These are phyloP conservation scores for Diaporthe helianthi DNA, from an alignment of 2,329 filamentous ascomycete genomes.

Conservation along the genomic window DNA sequence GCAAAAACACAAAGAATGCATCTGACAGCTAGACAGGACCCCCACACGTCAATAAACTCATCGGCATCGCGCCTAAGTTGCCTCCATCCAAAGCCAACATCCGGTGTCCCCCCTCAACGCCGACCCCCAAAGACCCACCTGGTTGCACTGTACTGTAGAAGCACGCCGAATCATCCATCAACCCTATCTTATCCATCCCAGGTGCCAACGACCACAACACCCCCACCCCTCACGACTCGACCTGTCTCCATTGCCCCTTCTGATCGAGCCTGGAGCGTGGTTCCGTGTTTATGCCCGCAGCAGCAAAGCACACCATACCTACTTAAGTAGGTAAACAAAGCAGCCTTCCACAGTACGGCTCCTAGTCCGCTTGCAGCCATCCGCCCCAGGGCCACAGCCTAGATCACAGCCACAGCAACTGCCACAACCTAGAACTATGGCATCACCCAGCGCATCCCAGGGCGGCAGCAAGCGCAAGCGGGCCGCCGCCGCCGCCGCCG, in stretches of 20 bases:
- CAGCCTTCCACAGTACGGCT: constrained; percentile 5
- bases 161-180: constrained; percentile 28
- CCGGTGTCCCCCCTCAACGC: not conserved
- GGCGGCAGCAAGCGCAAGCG: constrained; percentile 80
- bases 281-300: not conserved
- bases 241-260: constrained; percentile 1
- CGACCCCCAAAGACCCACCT: constrained; percentile 4
- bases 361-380: constrained; percentile 6
- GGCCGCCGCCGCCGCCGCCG: constrained; percentile 58
- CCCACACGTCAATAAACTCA: not conserved
- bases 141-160: constrained; percentile 18
- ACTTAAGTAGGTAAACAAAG: no score
- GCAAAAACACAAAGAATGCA: not conserved
- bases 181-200: constrained; percentile 21
- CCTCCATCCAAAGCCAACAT: constrained; percentile 1
- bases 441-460: constrained; percentile 61
- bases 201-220: constrained; percentile 4
- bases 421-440: constrained; percentile 53
- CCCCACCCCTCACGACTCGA: constrained; percentile 11
- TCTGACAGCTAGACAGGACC: not conserved
- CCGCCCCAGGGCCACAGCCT: not conserved
- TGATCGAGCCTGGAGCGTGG: not conserved
- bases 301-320: not conserved
- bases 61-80: constrained; percentile 2
- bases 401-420: constrained; percentile 22